Evolutionary conservation across 805 yeast genomes (phyloP).

Genomic region (Yarrowia sp.): DNA sequence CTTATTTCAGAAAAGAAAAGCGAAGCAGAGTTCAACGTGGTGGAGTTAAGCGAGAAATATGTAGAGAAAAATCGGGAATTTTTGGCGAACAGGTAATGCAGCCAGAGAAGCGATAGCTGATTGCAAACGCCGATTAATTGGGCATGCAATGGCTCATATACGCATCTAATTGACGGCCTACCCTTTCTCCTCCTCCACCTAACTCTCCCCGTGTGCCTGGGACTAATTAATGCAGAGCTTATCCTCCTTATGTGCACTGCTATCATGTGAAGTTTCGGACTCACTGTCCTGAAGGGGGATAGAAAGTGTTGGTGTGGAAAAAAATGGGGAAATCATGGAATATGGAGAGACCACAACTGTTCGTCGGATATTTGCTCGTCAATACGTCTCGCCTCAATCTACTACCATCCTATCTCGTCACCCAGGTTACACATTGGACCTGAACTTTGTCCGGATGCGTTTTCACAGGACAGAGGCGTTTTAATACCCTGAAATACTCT

Average conservation of each 20-base stretch:
- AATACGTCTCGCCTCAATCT: background rate
- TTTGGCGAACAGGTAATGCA: too few species aligned
- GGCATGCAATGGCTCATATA: too few species aligned
- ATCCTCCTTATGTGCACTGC: background rate
- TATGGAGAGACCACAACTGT: too few species aligned
- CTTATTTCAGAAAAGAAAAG: background rate
- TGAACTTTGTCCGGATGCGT: conserved; percentile 31
- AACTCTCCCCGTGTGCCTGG: conserved; percentile 32
- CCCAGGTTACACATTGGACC: conserved; percentile 12
- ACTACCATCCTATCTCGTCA: background rate
- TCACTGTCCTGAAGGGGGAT: conserved; percentile 1
- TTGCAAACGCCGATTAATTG: too few species aligned
- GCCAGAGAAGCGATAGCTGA: too few species aligned
- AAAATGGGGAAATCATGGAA: too few species aligned
- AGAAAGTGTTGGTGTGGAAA: background rate
- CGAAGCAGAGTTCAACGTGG: background rate
- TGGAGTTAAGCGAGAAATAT: background rate
- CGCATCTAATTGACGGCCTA: too few species aligned
- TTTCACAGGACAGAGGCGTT: background rate
- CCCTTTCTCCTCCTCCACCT: too few species aligned
- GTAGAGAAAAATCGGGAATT: too few species aligned
- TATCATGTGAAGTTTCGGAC: conserved; percentile 7
- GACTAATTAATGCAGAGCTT: conserved; percentile 35
- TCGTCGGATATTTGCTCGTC: too few species aligned
- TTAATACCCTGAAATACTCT: too few species aligned